Conservation (phyloP, 352 stramenopile species). For the Elongisporangium senticosum region DNA sequence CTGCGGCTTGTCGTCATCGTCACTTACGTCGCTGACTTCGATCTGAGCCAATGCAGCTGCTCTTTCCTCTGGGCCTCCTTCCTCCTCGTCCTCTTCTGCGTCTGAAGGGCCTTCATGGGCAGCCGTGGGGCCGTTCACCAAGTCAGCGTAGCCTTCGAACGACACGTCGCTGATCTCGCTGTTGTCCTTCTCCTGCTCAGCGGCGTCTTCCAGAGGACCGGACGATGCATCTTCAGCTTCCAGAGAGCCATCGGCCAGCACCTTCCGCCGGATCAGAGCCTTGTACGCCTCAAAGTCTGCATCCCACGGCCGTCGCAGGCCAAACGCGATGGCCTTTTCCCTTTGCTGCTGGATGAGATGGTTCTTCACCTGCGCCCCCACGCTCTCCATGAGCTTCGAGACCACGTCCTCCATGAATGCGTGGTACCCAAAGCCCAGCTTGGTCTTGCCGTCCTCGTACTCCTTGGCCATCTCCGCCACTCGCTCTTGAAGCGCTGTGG, state of each 20-base stretch:
- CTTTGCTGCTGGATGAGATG: slow-evolving; percentile 60
- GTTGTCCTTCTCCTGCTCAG: slow-evolving; percentile 32
- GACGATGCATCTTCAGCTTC: slow-evolving; percentile 12
- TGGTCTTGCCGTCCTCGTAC: slow-evolving; percentile 29
- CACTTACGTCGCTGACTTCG: slow-evolving; percentile 47
- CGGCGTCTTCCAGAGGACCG: slow-evolving; percentile 5
- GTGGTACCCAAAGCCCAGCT: slow-evolving; percentile 43
- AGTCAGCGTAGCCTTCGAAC: slow-evolving; percentile 59
- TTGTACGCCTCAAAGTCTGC: slow-evolving; percentile 67
- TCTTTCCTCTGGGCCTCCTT: slow-evolving; percentile 15
- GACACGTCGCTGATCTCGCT: slow-evolving; percentile 74
- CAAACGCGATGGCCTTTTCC: slow-evolving; percentile 50
- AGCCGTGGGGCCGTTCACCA: slow-evolving; percentile 16
- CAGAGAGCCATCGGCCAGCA: slow-evolving; percentile 23
- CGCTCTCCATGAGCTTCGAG: slow-evolving; percentile 38
- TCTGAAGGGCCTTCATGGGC: slow-evolving; percentile 1
- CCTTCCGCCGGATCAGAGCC: slow-evolving; percentile 29
- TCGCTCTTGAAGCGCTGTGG: slow-evolving; percentile 31
- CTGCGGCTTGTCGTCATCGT: slow-evolving; percentile 21
- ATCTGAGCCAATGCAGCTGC: slow-evolving; percentile 27
- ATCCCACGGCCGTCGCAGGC: slow-evolving; percentile 61
- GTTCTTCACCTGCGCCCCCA: slow-evolving; percentile 39
- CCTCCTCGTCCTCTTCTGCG: slow-evolving; percentile 12
- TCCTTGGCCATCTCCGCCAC: slow-evolving; percentile 36
- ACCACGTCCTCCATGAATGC: slow-evolving; percentile 63